A percentile compares a stretch with the other conserved stretches of the same genome.
phyloP scores from a whole-genome alignment of 352 stramenopile genomes.

The Globisporangium camurandrum region DNA sequence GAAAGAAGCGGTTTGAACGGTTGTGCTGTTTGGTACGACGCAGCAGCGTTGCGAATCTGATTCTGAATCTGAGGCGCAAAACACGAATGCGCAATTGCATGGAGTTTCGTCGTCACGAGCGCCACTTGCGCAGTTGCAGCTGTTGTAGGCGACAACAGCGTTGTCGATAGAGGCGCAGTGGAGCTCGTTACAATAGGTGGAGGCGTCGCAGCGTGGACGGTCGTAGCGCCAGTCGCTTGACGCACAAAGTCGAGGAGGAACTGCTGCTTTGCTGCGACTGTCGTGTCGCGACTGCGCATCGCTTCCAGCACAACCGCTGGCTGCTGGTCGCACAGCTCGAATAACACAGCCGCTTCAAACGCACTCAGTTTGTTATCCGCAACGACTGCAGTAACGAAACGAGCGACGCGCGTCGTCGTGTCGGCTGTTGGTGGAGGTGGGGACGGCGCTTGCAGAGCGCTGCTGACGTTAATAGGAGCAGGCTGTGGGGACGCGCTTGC shows the following conservation, averaged over 20 bases:
- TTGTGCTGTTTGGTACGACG: conserved; percentile 11
- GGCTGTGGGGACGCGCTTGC: not conserved
- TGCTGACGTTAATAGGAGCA: not conserved
- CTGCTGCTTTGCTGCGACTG: conserved; percentile 37
- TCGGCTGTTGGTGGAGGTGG: not conserved
- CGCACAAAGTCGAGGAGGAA: conserved; percentile 23
- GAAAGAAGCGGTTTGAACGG: not conserved
- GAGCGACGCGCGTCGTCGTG: conserved; percentile 16
- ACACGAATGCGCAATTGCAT: conserved; percentile 38
- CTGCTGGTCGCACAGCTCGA: conserved; percentile 37
- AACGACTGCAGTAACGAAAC: conserved; percentile 27
- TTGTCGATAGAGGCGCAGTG: not conserved
- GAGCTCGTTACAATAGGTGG: not conserved
- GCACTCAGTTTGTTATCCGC: conserved; percentile 30
- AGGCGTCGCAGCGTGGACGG: conserved; percentile 1
- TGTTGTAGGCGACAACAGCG: not conserved
- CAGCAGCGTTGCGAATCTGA: conserved; percentile 32
- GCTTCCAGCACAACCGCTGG: conserved; percentile 22
- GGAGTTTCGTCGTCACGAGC: conserved; percentile 45
- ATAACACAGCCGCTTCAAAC: conserved; percentile 39
- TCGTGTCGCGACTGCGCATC: conserved; percentile 17
- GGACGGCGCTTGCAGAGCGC: no score
- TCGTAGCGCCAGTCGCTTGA: not conserved
- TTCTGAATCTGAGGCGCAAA: conserved; percentile 51
- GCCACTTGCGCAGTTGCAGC: conserved; percentile 23